phyloP scores from a whole-genome alignment of 768 basidiomycete species.

The Arthromyces matolae region DNA sequence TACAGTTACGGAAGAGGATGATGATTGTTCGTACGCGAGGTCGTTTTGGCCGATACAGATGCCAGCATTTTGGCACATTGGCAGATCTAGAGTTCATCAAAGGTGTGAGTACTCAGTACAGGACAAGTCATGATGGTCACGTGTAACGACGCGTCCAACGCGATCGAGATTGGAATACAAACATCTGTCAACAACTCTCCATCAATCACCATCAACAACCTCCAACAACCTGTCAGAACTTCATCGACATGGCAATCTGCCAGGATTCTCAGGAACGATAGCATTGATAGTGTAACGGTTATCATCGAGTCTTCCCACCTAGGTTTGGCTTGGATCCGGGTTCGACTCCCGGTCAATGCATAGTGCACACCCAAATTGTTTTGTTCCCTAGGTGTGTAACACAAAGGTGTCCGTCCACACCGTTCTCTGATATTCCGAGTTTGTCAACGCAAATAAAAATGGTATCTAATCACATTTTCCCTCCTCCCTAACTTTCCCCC shows the following conservation, averaged over 20 bases:
- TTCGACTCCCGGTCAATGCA: slow-evolving; percentile 55
- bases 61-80: too few relatives aligned
- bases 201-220: not conserved
- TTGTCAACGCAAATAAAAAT: too few relatives aligned
- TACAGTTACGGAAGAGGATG: not conserved
- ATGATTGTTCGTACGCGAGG: not conserved
- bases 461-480: not conserved
- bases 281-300: slow-evolving; percentile 21
- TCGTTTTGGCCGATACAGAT: too few relatives aligned
- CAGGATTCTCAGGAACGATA: not conserved
- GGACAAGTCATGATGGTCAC: too few relatives aligned
- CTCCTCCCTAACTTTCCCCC: slow-evolving; percentile 21
- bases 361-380: slow-evolving; percentile 24
- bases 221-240: not conserved
- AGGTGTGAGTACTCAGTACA: too few relatives aligned
- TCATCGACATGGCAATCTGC: not conserved
- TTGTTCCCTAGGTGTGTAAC: too few relatives aligned
- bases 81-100: too few relatives aligned
- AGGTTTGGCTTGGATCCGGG: slow-evolving; percentile 45
- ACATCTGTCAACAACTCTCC: too few relatives aligned
- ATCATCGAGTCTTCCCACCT: slow-evolving; percentile 21
- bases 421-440: too few relatives aligned
- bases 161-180: too few relatives aligned
- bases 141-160: too few relatives aligned
- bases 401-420: too few relatives aligned